Evolutionary conservation across 441 rosid species (phyloP).

Genomic region (Populus hybrid): DNA sequence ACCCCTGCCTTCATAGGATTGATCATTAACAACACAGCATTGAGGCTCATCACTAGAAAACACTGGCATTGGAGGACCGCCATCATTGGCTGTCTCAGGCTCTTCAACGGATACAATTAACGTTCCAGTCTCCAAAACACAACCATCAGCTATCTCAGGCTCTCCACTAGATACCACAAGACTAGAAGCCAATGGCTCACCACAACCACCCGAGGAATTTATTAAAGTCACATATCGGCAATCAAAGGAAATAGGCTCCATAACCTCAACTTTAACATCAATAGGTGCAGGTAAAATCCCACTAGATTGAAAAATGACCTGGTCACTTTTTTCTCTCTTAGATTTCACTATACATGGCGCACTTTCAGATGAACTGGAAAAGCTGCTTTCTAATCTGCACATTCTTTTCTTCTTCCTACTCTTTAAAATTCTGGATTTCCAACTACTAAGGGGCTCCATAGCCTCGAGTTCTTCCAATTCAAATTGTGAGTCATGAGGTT

Average conservation of each 20-base stretch:
- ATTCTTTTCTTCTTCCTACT: constrained; percentile 37
- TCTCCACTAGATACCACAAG: constrained; percentile 17
- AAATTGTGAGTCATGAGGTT: constrained; percentile 11
- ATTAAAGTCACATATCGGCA: constrained; percentile 22
- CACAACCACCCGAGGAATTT: constrained; percentile 24
- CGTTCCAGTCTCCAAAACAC: constrained; percentile 19
- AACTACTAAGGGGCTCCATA: constrained; percentile 50
- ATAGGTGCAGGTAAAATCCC: constrained; percentile 22
- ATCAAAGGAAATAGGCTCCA: constrained; percentile 34
- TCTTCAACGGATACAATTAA: constrained; percentile 16
- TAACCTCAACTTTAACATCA: constrained; percentile 40
- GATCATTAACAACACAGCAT: constrained; percentile 5
- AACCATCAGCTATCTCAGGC: constrained; percentile 19
- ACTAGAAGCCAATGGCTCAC: constrained; percentile 22
- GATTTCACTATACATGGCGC: constrained; percentile 19
- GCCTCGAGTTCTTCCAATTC: constrained; percentile 44
- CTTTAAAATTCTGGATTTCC: constrained; percentile 47
- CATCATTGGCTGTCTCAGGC: constrained; percentile 17
- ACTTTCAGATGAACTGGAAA: constrained; percentile 24
- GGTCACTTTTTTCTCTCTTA: constrained; percentile 16
- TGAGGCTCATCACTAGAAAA: constrained; percentile 17
- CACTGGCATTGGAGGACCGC: background rate
- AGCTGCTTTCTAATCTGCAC: constrained; percentile 21
- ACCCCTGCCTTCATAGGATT: constrained; percentile 23
- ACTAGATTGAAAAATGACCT: constrained; percentile 18